Evolutionary conservation across 2,329 filamentous ascomycete species (phyloP).

Genomic region (Sclerotinia subarctica): DNA sequence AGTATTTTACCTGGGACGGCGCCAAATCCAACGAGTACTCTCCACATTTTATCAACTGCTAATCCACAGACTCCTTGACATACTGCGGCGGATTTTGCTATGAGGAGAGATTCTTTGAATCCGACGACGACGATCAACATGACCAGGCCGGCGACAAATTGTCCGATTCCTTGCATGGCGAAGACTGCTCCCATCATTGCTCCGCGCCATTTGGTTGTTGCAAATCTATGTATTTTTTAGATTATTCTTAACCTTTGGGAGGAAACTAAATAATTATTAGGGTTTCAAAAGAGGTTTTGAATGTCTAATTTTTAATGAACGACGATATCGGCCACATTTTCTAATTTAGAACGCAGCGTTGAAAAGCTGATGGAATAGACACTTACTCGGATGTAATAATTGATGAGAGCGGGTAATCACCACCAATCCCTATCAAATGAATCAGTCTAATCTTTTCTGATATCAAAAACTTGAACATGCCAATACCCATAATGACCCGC

Average conservation of each 20-base stretch:
- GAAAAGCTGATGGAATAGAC: background rate
- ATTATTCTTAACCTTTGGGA: rapidly evolving
- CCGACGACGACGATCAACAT: constrained; percentile 71
- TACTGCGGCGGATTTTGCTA: constrained; percentile 48
- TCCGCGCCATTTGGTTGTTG: constrained; percentile 79
- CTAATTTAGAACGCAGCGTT: background rate
- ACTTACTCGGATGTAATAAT: constrained; percentile 73
- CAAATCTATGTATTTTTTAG: constrained; percentile 49
- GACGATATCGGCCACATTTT: background rate
- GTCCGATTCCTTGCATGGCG: constrained; percentile 85
- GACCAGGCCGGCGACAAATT: constrained; percentile 71
- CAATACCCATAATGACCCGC: constrained; percentile 65
- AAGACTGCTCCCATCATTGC: constrained; percentile 87
- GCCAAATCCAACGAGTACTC: constrained; percentile 69
- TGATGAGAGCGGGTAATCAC: constrained; percentile 77
- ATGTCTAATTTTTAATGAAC: background rate
- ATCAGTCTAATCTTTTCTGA: background rate
- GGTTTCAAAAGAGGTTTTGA: too few species aligned
- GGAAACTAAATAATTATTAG: background rate
- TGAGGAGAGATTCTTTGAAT: constrained; percentile 62
- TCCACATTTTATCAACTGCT: constrained; percentile 86
- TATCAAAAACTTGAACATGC: constrained; percentile 27
- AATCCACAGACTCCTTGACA: constrained; percentile 63
- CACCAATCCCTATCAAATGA: constrained; percentile 61
- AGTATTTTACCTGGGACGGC: constrained; percentile 41